phyloP scores from a whole-genome alignment of 805 yeast species.

The Candida xiaguanensis region DNA sequence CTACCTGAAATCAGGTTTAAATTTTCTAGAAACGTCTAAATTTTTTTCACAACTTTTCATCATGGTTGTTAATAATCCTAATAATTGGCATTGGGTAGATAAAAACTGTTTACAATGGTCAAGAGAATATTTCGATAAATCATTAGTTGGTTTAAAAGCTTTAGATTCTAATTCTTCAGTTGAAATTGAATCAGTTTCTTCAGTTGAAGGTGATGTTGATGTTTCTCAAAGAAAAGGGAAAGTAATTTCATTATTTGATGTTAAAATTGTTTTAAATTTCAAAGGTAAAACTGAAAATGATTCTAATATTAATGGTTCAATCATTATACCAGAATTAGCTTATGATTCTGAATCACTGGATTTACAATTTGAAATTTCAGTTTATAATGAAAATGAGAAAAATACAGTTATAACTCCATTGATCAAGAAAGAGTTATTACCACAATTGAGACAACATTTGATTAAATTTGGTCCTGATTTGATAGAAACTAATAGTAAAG shows the following conservation, averaged over 20 bases:
- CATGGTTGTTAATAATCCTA: slow-evolving; percentile 97
- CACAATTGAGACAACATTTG: slow-evolving; percentile 61
- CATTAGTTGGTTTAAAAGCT: slow-evolving; percentile 49
- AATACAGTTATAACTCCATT: slow-evolving; percentile 51
- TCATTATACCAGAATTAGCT: slow-evolving; percentile 87
- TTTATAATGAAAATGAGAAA: slow-evolving; percentile 50
- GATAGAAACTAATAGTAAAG: slow-evolving; percentile 72
- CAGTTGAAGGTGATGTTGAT: slow-evolving; percentile 92
- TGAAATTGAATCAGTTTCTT: slow-evolving; percentile 43
- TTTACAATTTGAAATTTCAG: slow-evolving; percentile 75
- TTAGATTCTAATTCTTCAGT: slow-evolving; percentile 29
- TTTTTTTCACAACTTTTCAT: not conserved
- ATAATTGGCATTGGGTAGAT: slow-evolving; percentile 99
- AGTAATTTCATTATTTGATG: slow-evolving; percentile 85
- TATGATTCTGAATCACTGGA: slow-evolving; percentile 87
- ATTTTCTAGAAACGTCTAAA: not conserved
- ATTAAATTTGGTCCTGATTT: slow-evolving; percentile 73
- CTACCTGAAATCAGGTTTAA: not conserved
- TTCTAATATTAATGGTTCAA: slow-evolving; percentile 58
- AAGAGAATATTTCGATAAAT: slow-evolving; percentile 63
- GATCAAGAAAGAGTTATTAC: slow-evolving; percentile 54
- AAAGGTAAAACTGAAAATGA: slow-evolving; percentile 39
- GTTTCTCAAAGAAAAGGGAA: slow-evolving; percentile 97
- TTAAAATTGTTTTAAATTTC: slow-evolving; percentile 61
- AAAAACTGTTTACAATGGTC: slow-evolving; percentile 96